Evolutionary conservation across 768 basidiomycete genomes (phyloP).

Genomic region (Phylloporus scabripes): DNA sequence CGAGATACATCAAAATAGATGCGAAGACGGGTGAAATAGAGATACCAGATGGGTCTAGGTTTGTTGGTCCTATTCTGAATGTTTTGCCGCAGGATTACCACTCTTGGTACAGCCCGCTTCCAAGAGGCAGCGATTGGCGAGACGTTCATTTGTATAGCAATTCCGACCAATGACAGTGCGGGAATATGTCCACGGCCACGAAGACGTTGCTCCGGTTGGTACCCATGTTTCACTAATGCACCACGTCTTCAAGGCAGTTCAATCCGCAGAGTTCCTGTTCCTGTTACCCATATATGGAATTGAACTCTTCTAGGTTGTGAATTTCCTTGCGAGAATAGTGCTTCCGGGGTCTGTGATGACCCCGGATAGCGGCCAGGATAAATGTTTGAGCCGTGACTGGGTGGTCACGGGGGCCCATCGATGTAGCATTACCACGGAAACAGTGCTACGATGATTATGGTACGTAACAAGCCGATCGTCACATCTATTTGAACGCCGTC

Average conservation of each 20-base stretch:
- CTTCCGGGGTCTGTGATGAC: conserved; percentile 14
- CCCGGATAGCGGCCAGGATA: conserved; percentile 12
- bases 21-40: conserved; percentile 44
- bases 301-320: background rate
- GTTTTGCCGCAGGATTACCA: conserved; percentile 3
- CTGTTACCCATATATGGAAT: conserved; percentile 28
- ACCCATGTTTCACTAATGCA: conserved; percentile 19
- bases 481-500: conserved; percentile 20
- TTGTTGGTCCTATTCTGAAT: conserved; percentile 18
- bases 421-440: conserved; percentile 11
- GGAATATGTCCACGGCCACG: conserved; percentile 20
- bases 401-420: background rate
- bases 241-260: conserved; percentile 18
- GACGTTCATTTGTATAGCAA: conserved; percentile 25
- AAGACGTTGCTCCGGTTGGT: conserved; percentile 12
- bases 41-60: conserved; percentile 42
- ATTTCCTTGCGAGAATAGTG: conserved; percentile 2
- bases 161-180: conserved; percentile 7
- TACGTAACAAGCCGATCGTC: conserved; percentile 23
- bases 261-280: conserved; percentile 25
- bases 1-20: conserved; percentile 48
- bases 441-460: conserved; percentile 15
- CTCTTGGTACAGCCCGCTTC: conserved; percentile 26
- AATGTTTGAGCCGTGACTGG: conserved; percentile 1
- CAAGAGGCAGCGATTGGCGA: conserved; percentile 32